Conservation (phyloP, 1,284 basidiomycete species). For the Puccinia sorghi region DNA sequence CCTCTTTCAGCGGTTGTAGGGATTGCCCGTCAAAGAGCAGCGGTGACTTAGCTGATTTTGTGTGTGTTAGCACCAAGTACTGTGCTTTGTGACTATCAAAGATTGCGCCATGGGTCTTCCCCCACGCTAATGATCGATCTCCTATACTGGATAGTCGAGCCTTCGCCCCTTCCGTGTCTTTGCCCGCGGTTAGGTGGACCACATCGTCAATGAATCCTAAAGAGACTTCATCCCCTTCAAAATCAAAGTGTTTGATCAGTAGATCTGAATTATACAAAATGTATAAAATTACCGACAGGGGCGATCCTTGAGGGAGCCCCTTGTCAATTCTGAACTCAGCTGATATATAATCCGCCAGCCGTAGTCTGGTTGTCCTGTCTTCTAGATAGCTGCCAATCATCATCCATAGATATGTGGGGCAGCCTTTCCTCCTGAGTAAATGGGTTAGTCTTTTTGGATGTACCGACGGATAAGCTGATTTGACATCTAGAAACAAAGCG, state of each 20-base stretch:
- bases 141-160: too few relatives aligned
- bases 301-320: conserved; percentile 34
- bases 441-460: background rate
- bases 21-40: too few relatives aligned
- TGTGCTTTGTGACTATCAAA: too few relatives aligned
- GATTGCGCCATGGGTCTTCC: too few relatives aligned
- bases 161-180: too few relatives aligned
- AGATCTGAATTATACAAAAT: conserved; percentile 36
- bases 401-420: conserved; percentile 14
- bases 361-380: background rate
- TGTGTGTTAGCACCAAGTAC: too few relatives aligned
- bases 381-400: background rate
- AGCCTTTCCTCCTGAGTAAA: background rate
- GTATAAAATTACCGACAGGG: conserved; percentile 21
- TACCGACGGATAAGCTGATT: conserved; percentile 19
- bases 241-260: background rate
- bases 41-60: too few relatives aligned
- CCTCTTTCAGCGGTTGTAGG: too few relatives aligned
- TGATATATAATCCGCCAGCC: background rate
- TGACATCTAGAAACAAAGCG: conserved; percentile 14
- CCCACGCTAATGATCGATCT: too few relatives aligned
- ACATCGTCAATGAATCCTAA: conserved; percentile 36
- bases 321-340: background rate
- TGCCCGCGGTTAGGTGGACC: too few relatives aligned
- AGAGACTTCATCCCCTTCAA: background rate